Percentiles rank a stretch among this genome's conserved stretches.
Evolutionary conservation across 2,329 filamentous ascomycete species (phyloP).

Genomic region (Calonectria multiphialidica): DNA sequence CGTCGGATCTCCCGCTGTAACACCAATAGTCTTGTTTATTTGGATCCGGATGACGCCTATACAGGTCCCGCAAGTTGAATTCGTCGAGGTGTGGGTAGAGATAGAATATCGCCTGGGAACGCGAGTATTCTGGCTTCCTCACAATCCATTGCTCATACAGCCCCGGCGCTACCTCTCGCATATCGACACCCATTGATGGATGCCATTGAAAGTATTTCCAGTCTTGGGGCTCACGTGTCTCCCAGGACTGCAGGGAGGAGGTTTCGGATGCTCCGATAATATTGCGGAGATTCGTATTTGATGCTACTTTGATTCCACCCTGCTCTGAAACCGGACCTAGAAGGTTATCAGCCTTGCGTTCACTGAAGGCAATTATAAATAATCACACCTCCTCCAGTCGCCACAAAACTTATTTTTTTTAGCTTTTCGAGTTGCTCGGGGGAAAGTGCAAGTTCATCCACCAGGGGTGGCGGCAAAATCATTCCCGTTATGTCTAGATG

Average conservation of each 20-base stretch:
- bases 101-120: neutral
- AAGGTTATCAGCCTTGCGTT: neutral
- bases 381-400: neutral
- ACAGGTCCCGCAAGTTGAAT: neutral
- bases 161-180: neutral
- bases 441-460: neutral
- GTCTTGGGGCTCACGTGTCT: neutral
- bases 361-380: rapidly evolving
- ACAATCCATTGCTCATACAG: neutral
- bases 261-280: constrained; percentile 1
- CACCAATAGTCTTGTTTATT: neutral
- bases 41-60: neutral
- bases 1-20: neutral
- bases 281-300: neutral
- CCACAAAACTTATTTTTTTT: neutral
- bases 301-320: neutral
- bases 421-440: neutral
- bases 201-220: neutral
- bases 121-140: neutral
- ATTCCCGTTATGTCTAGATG: neutral
- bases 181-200: neutral
- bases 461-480: neutral
- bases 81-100: neutral
- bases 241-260: neutral
- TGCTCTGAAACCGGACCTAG: neutral